Percentiles rank a stretch among this genome's conserved stretches.
Evolutionary conservation across 2,329 filamentous ascomycete species (phyloP).

Genomic region (Tolypocladium nubicola): DNA sequence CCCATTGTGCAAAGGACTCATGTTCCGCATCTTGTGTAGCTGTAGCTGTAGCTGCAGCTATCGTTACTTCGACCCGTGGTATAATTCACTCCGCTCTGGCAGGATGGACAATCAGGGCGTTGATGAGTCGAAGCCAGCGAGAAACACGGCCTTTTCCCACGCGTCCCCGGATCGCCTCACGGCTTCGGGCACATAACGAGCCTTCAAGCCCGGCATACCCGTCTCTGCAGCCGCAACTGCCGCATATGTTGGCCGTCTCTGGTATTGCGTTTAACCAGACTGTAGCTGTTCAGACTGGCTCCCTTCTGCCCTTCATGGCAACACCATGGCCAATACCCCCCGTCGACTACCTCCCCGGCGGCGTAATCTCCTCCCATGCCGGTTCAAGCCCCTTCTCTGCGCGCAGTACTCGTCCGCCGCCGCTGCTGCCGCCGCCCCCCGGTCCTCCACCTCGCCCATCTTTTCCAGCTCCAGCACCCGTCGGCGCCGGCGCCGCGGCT

Average conservation of each 20-base stretch:
- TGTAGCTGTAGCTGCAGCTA: too few species aligned
- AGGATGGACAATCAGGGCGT: too few species aligned
- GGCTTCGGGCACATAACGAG: conserved; percentile 6
- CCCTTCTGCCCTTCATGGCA: conserved; percentile 29
- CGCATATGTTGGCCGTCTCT: conserved; percentile 18
- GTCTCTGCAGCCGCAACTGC: conserved; percentile 1
- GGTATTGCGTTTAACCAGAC: conserved; percentile 33
- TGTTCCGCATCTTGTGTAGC: too few species aligned
- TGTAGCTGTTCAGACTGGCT: conserved; percentile 44
- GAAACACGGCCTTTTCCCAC: conserved; percentile 5
- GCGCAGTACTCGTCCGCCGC: not conserved
- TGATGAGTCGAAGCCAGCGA: conserved; percentile 4
- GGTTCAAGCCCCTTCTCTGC: not conserved
- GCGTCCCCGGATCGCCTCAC: conserved; percentile 10
- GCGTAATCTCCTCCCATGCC: not conserved
- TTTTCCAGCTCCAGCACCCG: conserved; percentile 8
- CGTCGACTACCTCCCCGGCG: not conserved
- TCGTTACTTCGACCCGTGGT: too few species aligned
- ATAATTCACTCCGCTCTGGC: too few species aligned
- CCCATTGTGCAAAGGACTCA: too few species aligned
- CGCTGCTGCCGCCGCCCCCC: not conserved
- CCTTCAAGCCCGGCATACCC: not conserved
- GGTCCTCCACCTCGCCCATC: conserved; percentile 1
- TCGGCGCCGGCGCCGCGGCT: not conserved
- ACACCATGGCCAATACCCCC: not conserved